Evolutionary conservation across 2,329 filamentous ascomycete species (phyloP).

Genomic region (Penicillium sp.): DNA sequence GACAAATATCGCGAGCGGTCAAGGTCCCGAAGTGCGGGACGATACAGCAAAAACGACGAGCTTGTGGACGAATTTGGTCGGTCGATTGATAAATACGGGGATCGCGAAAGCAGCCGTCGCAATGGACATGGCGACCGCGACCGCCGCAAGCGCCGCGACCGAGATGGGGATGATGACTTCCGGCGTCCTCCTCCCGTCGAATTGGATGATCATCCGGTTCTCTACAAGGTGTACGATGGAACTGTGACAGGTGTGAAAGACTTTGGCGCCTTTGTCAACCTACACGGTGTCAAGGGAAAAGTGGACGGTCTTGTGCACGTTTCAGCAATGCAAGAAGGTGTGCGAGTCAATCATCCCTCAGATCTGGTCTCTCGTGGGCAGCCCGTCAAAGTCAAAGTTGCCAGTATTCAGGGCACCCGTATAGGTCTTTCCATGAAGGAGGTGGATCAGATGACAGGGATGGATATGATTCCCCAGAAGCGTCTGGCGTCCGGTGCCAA

Average conservation of each 20-base stretch:
- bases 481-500: conserved; percentile 88
- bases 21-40: conserved; percentile 47
- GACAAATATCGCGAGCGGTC: conserved; percentile 53
- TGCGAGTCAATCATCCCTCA: conserved; percentile 86
- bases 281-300: conserved; percentile 83
- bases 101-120: conserved; percentile 39
- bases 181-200: conserved; percentile 68
- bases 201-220: conserved; percentile 75
- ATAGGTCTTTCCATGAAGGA: conserved; percentile 97
- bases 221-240: conserved; percentile 88
- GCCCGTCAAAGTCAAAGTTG: conserved; percentile 87
- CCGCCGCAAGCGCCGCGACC: conserved; percentile 41
- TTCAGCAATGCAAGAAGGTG: conserved; percentile 80
- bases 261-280: conserved; percentile 91
- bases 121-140: conserved; percentile 50
- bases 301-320: conserved; percentile 93
- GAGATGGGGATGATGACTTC: conserved; percentile 48
- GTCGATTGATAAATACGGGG: conserved; percentile 42
- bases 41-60: conserved; percentile 46
- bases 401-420: conserved; percentile 77
- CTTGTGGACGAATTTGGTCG: conserved; percentile 63
- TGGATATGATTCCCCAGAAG: conserved; percentile 76
- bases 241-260: conserved; percentile 91
- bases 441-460: conserved; percentile 85
- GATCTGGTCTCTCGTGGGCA: conserved; percentile 82